Evolutionary conservation across 352 stramenopile species (phyloP).

Genomic region (Phytophthora pseudosyringae): DNA sequence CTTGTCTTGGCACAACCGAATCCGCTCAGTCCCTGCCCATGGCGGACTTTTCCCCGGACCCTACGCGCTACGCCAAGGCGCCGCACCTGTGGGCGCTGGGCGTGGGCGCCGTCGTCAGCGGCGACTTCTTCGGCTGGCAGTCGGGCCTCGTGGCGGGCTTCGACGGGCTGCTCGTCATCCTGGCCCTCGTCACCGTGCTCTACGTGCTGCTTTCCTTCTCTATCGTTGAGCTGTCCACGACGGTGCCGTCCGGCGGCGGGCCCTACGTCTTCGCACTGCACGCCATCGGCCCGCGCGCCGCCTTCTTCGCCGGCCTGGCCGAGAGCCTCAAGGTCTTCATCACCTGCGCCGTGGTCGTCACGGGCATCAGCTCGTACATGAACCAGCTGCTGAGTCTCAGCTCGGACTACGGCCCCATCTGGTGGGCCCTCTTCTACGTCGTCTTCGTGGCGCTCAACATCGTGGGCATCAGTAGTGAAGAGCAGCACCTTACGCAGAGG

Average conservation of each 20-base stretch:
- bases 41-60: constrained; percentile 9
- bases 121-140: constrained; percentile 78
- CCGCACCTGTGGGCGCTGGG: constrained; percentile 65
- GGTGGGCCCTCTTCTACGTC: constrained; percentile 70
- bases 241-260: constrained; percentile 53
- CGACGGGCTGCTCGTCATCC: constrained; percentile 62
- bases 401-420: constrained; percentile 49
- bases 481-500: too few relatives aligned
- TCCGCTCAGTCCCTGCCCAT: neutral
- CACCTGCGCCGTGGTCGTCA: constrained; percentile 65
- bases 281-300: constrained; percentile 53
- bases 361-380: constrained; percentile 73
- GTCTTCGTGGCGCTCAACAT: constrained; percentile 70
- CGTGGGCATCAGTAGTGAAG: constrained; percentile 54
- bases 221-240: constrained; percentile 72
- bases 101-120: constrained; percentile 61
- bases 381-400: constrained; percentile 57
- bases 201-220: constrained; percentile 77
- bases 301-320: constrained; percentile 69
- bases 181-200: constrained; percentile 62
- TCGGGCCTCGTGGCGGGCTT: constrained; percentile 60
- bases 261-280: constrained; percentile 76
- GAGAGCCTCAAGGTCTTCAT: constrained; percentile 78
- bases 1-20: constrained; percentile 5
- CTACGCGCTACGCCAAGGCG: constrained; percentile 52